A percentile compares a stretch with the other conserved stretches of the same genome.
Conservation (phyloP, 1,284 basidiomycete genomes). For the Anthracocystis panici-leucophaei region DNA sequence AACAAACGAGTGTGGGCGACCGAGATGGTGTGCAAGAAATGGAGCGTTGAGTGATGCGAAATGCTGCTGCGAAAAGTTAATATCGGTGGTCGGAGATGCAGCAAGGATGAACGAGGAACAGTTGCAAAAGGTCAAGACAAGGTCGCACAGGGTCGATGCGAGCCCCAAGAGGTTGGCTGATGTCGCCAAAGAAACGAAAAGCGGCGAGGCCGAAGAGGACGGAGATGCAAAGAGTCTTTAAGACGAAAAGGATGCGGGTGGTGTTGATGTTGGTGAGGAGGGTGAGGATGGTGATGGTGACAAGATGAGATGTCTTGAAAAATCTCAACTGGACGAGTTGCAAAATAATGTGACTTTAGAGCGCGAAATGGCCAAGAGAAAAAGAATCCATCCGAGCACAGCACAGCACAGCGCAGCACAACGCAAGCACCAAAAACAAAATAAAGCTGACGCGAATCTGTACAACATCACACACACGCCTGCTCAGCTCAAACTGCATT, state of each 20-base stretch:
- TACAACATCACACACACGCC: neutral
- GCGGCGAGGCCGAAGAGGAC: neutral
- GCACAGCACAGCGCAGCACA: slow-evolving; percentile 3
- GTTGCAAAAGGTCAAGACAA: slow-evolving; percentile 3
- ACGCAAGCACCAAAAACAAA: neutral
- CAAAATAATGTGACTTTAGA: slow-evolving; percentile 4
- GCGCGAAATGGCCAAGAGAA: neutral
- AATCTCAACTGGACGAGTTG: slow-evolving; percentile 4
- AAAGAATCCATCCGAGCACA: neutral
- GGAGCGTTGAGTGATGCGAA: neutral
- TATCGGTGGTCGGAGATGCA: neutral
- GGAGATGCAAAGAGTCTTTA: neutral
- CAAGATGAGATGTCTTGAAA: neutral
- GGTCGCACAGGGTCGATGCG: slow-evolving; percentile 3
- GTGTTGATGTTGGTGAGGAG: neutral
- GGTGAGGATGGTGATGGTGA: slow-evolving; percentile 1
- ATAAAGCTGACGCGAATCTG: slow-evolving; percentile 2
- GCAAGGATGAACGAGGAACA: slow-evolving; percentile 8
- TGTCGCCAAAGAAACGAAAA: slow-evolving; percentile 1
- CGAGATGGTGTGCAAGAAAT: neutral
- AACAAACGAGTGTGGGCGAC: slow-evolving; percentile 16
- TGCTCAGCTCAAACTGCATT: too few species aligned
- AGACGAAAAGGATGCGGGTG: neutral
- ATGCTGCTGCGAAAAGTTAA: neutral
- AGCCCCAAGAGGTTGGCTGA: neutral